Evolutionary conservation across 345 rosid genomes (phyloP), one percentile per base, ranked within the genome.

Genomic region (Lepidium didymum): DNA sequence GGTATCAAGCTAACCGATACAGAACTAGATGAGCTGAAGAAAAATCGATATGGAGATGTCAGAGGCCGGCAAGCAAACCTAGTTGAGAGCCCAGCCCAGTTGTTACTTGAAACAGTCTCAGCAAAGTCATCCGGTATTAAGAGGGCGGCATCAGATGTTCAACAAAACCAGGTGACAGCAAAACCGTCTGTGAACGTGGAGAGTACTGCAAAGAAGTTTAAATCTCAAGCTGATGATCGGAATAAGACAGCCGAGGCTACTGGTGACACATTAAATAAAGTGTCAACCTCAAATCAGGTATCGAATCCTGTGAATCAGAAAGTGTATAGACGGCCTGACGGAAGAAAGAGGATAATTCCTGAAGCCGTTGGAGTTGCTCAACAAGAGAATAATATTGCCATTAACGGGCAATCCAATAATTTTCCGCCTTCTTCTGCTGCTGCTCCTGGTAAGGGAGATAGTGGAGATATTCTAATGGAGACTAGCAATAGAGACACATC

Each of bases 311-410:
- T 94, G 66, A 94, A 86, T 77, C 96, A 95, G 63, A 86, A 85
- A 80, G 97, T 91, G 75, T 91, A 95, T 45, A 80, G 96, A 68
- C 88, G 97, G 23, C 88, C 99, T 74, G 97, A 95, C 74, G 99
- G 99, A 14, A 87, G 97, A 80, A 94, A 91, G 83, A 81, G 99
- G 82, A 94, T 94, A 58, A 94, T 94, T 76, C 97, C 99, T 36
- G 99, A 94, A 85, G 93, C 99, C 4, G 91, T 94, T 2, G 99
- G 99, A 51, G 84, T 87, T n/a, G 72, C 67, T 67, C 90, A 85
- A 63, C 86, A 74, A 79, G 90, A 83, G 61, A 83, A 73, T 50
- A 75, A 61, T 19, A 75, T 75, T 10, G 11, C 40, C 7, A 68
- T 78, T 37, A 57, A 82, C 19, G 79, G 80, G 56, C 85, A 81